phyloP scores from a whole-genome alignment of 352 stramenopile species.

The Globisporangium paddicum region DNA sequence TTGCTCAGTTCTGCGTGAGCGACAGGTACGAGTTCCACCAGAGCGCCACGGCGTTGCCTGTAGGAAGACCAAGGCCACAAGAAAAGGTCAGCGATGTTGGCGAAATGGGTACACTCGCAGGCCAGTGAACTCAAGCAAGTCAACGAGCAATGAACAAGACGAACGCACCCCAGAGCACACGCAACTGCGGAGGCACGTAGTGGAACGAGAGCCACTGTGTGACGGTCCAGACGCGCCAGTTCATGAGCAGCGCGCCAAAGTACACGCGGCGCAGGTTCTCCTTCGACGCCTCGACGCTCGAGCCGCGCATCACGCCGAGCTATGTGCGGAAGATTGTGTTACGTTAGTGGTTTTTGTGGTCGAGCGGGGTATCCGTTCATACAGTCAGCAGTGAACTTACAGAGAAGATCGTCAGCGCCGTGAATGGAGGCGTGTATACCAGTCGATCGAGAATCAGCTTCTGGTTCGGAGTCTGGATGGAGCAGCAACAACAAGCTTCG shows the following conservation, averaged over 20 bases:
- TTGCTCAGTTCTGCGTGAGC: constrained; percentile 39
- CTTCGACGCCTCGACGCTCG: constrained; percentile 35
- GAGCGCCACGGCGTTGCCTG: constrained; percentile 63
- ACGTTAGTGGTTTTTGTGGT: not conserved
- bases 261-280: constrained; percentile 46
- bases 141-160: not conserved
- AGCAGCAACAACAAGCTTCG: not conserved
- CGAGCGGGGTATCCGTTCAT: not conserved
- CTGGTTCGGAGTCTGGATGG: constrained; percentile 56
- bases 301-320: constrained; percentile 57
- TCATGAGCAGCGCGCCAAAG: constrained; percentile 53
- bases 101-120: constrained; percentile 3
- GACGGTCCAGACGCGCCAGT: constrained; percentile 64
- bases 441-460: constrained; percentile 69
- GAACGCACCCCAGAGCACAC: constrained; percentile 68
- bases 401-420: constrained; percentile 66
- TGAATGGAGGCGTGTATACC: constrained; percentile 59
- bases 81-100: not conserved
- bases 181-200: constrained; percentile 61
- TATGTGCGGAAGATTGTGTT: too few relatives aligned
- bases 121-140: not conserved
- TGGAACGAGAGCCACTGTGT: constrained; percentile 75
- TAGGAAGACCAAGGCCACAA: not conserved
- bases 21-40: constrained; percentile 83
- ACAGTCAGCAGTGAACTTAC: constrained; percentile 16